Evolutionary conservation across 1,284 basidiomycete genomes (phyloP).

Genomic region (Pseudozyma thailandica): DNA sequence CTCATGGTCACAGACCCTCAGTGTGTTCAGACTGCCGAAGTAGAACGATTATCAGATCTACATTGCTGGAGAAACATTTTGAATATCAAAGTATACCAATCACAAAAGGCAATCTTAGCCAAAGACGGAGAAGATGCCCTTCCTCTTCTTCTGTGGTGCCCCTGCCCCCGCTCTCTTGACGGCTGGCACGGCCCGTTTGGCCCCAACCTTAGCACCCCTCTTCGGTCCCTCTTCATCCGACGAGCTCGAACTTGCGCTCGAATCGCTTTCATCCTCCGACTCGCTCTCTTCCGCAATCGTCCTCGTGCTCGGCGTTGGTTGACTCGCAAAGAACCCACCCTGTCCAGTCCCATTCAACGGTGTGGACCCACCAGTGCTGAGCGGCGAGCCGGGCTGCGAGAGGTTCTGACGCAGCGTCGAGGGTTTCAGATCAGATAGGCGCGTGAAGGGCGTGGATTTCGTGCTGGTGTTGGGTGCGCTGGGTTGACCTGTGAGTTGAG

Average conservation of each 20-base stretch:
- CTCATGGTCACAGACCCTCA: neutral
- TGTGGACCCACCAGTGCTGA: conserved; percentile 28
- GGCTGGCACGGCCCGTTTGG: conserved; percentile 7
- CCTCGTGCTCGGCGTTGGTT: conserved; percentile 8
- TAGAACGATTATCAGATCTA: neutral
- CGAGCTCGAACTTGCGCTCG: conserved; percentile 4
- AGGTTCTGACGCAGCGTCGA: conserved; percentile 48
- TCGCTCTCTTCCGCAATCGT: conserved; percentile 1
- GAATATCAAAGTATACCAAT: too few relatives aligned
- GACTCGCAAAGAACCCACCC: conserved; percentile 17
- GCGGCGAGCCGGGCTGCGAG: conserved; percentile 48
- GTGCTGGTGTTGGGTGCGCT: neutral
- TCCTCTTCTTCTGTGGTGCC: conserved; percentile 17
- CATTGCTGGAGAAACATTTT: too few relatives aligned
- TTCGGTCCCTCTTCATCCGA: conserved; percentile 17
- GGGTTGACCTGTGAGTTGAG: conserved; percentile 4
- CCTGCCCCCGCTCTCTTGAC: neutral
- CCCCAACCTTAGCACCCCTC: conserved; percentile 1
- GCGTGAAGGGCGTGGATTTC: conserved; percentile 42
- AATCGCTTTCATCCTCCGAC: conserved; percentile 3
- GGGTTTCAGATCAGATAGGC: conserved; percentile 55
- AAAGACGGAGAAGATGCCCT: conserved; percentile 35
- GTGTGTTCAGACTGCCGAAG: neutral
- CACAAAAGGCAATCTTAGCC: neutral
- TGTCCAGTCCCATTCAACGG: conserved; percentile 4